Base-by-base conservation (phyloP, 1,284 basidiomycete species). In the Gomphus bonarii region DNA sequence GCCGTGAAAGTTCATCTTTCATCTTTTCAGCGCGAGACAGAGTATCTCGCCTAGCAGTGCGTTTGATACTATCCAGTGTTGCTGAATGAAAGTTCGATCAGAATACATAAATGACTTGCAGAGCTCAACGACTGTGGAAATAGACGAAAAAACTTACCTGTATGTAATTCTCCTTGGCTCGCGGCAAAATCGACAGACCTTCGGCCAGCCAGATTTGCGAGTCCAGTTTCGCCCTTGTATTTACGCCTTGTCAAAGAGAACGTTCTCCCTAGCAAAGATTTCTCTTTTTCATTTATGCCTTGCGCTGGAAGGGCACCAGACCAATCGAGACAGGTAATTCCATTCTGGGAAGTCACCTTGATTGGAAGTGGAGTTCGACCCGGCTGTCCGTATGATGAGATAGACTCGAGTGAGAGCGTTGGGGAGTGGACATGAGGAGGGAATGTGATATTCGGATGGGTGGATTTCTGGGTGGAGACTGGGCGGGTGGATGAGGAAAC, bases 1-100 rank as follows among this genome's bases (percentile, higher is more conserved):
- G 78, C 60, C 84, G 73, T 53, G 69, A 71, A 10, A 89, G 69
- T 63, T 89, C 87, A 57, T 84, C 76, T n/a, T 70, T 73, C 12
- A 79, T 82, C 42, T 86, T 81, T 30, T 73, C 70, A n/a, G 82
- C 84, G 65, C 85, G 88, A 54, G 79, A 76, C 48, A 75, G 61
- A 3, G 84, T 85, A 31, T 77, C 72, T 0, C 75, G 68, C 20
- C 76, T 76, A 3, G 74, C 72, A n/a, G 72, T 70, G 1, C 72
- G 66, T 62, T 71, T 78, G 28, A 88, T 77, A 52, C 73, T 73
- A 3, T 72, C 64, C 33, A 88, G 70, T 66, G 79, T 85, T 50
- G 79, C 85, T 88, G 49, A 14, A 30, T n/a, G 11, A 20, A 12
- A 51, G 3, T 33, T 22, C 8, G 3, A 22, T 25, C 36, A 33